A percentile compares a stretch with the other conserved stretches of the same genome.
Conservation (phyloP, 2,329 filamentous ascomycete genomes). For the Botrytis pseudocinerea region DNA sequence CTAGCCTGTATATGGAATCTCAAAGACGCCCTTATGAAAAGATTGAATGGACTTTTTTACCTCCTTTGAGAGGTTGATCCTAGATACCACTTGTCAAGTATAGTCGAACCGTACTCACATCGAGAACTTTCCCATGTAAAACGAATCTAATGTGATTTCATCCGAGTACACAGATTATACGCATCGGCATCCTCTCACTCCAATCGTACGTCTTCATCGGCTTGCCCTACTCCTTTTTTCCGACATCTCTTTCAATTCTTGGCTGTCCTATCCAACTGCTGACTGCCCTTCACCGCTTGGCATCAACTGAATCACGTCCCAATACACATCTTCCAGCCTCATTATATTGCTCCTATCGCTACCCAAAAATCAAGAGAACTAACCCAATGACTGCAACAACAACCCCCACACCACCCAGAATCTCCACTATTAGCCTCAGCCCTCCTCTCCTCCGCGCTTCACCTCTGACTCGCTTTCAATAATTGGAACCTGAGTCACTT, state of each 20-base stretch:
- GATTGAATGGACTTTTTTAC: neutral
- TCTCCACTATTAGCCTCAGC: neutral
- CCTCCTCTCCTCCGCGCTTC: neutral
- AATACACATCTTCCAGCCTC: neutral
- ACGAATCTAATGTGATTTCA: neutral
- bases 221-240: neutral
- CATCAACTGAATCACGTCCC: neutral
- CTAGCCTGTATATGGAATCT: neutral
- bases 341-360: neutral
- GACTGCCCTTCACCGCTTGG: too few relatives aligned
- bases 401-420: constrained; percentile 10
- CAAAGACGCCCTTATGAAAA: neutral
- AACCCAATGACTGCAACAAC: constrained; percentile 10
- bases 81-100: neutral
- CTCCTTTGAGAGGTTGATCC: neutral
- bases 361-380: neutral
- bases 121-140: neutral
- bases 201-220: neutral
- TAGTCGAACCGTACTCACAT: neutral
- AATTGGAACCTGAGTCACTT: neutral
- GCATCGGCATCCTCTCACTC: neutral
- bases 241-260: neutral
- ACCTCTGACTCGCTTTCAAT: constrained; percentile 4
- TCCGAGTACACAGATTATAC: neutral
- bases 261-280: neutral